phyloP scores from a whole-genome alignment of 768 basidiomycete species.

The Saitozyma podzolica region DNA sequence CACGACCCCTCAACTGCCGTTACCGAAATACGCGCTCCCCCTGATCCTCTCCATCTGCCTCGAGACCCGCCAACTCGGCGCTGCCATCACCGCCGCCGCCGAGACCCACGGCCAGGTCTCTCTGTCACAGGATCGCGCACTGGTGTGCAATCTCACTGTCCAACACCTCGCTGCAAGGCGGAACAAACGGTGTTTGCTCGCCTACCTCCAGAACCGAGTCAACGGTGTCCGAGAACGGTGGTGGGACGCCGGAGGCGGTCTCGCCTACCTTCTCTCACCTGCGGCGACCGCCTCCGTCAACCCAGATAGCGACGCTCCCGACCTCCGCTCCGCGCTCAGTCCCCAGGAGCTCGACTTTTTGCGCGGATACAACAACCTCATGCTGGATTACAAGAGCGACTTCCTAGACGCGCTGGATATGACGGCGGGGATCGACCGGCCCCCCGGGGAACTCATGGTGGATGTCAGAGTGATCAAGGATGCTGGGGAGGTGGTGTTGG shows the following conservation, averaged over 20 bases:
- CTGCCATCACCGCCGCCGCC: conserved; percentile 50
- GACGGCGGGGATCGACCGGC: conserved; percentile 71
- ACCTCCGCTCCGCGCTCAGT: conserved; percentile 43
- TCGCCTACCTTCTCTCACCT: conserved; percentile 70
- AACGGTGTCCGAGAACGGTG: conserved; percentile 82
- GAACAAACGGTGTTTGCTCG: conserved; percentile 93
- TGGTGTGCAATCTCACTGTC: conserved; percentile 67
- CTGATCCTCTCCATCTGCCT: conserved; percentile 82
- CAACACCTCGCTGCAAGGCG: conserved; percentile 84
- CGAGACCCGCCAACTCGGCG: conserved; percentile 79
- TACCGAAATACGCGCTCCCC: conserved; percentile 88
- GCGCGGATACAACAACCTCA: conserved; percentile 72
- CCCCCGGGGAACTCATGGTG: conserved; percentile 87
- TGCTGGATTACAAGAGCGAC: conserved; percentile 80
- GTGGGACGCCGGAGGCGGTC: conserved; percentile 76
- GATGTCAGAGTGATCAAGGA: conserved; percentile 82
- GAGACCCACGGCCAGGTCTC: conserved; percentile 43
- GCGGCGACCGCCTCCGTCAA: conserved; percentile 12
- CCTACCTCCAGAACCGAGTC: conserved; percentile 84
- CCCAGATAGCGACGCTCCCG: conserved; percentile 30
- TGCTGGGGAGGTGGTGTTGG: conserved; percentile 88
- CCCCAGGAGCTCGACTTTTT: conserved; percentile 70
- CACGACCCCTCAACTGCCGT: conserved; percentile 59
- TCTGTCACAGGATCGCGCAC: conserved; percentile 58
- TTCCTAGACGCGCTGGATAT: conserved; percentile 81